Base-by-base conservation (phyloP, 2,329 filamentous ascomycete species). In the Arthrobotrys sphaeroides region DNA sequence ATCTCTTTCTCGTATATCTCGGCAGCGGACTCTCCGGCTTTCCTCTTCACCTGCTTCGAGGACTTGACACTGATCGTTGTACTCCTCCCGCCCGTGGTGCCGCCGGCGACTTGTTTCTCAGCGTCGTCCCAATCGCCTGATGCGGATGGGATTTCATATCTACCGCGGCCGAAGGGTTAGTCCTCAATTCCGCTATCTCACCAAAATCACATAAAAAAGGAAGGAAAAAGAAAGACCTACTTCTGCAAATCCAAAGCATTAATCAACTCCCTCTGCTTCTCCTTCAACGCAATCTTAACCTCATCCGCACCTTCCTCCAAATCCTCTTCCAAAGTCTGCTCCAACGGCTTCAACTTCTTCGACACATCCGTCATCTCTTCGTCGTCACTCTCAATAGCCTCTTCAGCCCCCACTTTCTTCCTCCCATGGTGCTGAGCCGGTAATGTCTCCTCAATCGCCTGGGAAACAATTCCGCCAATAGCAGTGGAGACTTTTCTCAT, bases 211-310 rank as follows among this genome's bases (percentile, higher is more conserved):
- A n/a, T 31, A 61, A 49, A 53, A 16, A 13, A 45, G 47, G 26
- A 24, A 47, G 26, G 42, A 53, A 38, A 59, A 18, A 47, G 5
- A 31, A 12, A 28, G 4, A 84, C 90, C 87, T 86, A 94, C 88
- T 91, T 90, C 80, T 97, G 93, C 61, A 98, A 85, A 47, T 94
- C 94, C 77, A 98, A 84, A 77, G 93, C 91, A 84, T 97, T 92
- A 80, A 98, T 97, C 78, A 98, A 85, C 78, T 92, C 91, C 79
- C 91, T 89, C 83, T 96, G 92, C 83, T 94, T 92, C 82, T 91
- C 89, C 78, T 88, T 88, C 80, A 79, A 47, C 12, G 62, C 70
- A 28, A 85, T 85, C 76, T 93, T 83, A 24, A 91, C 89, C 82
- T 95, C 90, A 75, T 94, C 89, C 0, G 90, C 93, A 13, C 90